Evolutionary conservation across 495 filamentous ascomycete genomes (phyloP).

Genomic region (Trichoderma asperelloides): DNA sequence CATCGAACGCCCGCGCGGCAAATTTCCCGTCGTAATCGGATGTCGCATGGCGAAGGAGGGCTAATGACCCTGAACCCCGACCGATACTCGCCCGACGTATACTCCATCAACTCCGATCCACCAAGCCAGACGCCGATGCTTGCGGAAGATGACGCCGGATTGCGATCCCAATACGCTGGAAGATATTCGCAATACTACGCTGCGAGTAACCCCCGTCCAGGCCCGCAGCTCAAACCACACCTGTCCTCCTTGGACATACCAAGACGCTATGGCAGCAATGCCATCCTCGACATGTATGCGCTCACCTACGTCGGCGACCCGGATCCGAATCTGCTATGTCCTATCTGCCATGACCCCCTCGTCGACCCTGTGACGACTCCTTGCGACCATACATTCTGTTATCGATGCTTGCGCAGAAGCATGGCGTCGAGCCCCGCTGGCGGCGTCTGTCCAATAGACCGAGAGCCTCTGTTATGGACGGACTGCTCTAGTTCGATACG

Average conservation of each 20-base stretch:
- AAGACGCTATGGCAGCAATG: conserved; percentile 5
- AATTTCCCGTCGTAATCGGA: background rate
- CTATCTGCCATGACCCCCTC: conserved; percentile 67
- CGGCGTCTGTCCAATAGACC: conserved; percentile 40
- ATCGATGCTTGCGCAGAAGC: conserved; percentile 54
- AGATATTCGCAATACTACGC: background rate
- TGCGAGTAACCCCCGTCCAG: background rate
- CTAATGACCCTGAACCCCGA: background rate
- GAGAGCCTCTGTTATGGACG: conserved; percentile 28
- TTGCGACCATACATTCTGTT: conserved; percentile 60
- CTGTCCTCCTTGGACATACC: conserved; percentile 6
- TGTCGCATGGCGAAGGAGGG: background rate
- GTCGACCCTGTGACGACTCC: conserved; percentile 55
- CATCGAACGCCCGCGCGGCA: background rate
- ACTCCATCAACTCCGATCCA: background rate
- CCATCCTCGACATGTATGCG: conserved; percentile 45
- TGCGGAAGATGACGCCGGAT: background rate
- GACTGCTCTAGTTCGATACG: conserved; percentile 18
- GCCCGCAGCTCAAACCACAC: background rate
- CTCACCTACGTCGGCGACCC: conserved; percentile 56
- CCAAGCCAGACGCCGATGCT: background rate
- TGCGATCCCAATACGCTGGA: background rate
- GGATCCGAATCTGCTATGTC: conserved; percentile 67
- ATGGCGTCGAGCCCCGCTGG: conserved; percentile 9
- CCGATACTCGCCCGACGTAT: background rate